Base-by-base conservation (phyloP, 805 yeast genomes). In the Candida manassasensis region DNA sequence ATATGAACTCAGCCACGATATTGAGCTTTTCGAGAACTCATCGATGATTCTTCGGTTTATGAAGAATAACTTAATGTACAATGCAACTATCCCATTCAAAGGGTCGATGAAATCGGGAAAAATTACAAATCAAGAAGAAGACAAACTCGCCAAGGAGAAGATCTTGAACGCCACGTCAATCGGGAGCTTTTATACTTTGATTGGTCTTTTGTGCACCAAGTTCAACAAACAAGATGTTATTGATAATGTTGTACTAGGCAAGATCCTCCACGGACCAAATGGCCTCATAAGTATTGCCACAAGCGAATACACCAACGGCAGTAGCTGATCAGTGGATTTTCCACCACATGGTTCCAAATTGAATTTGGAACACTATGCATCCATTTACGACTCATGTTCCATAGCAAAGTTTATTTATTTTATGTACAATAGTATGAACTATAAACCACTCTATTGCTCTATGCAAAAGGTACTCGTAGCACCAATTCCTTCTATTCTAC, bases 131-230 rank as follows among this genome's bases (percentile, higher is more conserved):
- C 26, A 6, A 12, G 44, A 46, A 9, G 37, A 30, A 7, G 40
- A 35, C 35, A 21, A 27, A 6, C 25, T 22, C 4, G 31, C 32
- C 10, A 41, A 48, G 32, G 26, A 27, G 5, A 40, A 18, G 18
- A 53, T 56, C 5, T 41, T 35, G 16, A 53, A 52, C 17, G 37
- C 41, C 12, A 48, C 67, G 1, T 38, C 51, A n/a, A 46, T 63
- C 11, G 68, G 63, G 2, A 55, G 66, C 32, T 67, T 67, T 35
- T 57, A 57, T 42, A 55, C 67, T 6, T 43, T 67, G 57, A 41
- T 65, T 4, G 73, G 73, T 2, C 21, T 67, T 11, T 32, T 64
- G 13, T 43, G 47, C 11, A 35, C 47, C 7, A 62, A 59, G 40
- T 61, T 44, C 33, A 65, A 59, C 11, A 44, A 47, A 12, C 43